Evolutionary conservation across 1,284 basidiomycete genomes (phyloP).

Genomic region (Malassezia vespertilionis): DNA sequence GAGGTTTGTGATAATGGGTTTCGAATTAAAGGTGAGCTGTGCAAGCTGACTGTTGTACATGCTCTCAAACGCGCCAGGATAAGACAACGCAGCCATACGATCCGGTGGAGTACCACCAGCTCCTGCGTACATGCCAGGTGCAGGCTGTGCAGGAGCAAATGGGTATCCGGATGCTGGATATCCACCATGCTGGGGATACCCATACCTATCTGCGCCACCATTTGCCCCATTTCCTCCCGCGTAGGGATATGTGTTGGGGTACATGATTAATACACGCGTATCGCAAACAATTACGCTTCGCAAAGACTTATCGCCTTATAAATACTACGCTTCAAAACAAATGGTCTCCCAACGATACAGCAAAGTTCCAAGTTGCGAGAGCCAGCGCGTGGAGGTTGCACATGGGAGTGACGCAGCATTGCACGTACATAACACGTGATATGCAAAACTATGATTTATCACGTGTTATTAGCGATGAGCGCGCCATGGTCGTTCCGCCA

Average conservation of each 20-base stretch:
- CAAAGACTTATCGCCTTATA: no score
- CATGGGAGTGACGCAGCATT: no score
- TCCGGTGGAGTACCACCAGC: slow-evolving; percentile 7
- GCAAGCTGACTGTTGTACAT: slow-evolving; percentile 58
- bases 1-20: slow-evolving; percentile 86
- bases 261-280: background rate
- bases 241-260: slow-evolving; percentile 6
- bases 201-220: background rate
- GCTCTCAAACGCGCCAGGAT: slow-evolving; percentile 60
- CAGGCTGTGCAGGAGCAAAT: background rate
- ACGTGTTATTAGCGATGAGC: slow-evolving; percentile 4
- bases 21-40: slow-evolving; percentile 84
- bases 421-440: background rate
- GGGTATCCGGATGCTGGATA: background rate
- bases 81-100: slow-evolving; percentile 14
- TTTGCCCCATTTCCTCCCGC: slow-evolving; percentile 1
- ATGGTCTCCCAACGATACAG: no score
- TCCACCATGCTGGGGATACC: slow-evolving; percentile 1
- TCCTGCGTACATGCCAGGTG: background rate
- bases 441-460: slow-evolving; percentile 6
- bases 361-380: no score
- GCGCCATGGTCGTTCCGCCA: no score
- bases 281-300: no score
- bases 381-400: no score
- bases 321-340: no score